Percentiles rank a stretch among this genome's conserved stretches.
Conservation (phyloP, 495 filamentous ascomycete genomes). For the Lasiosphaeria hispida region DNA sequence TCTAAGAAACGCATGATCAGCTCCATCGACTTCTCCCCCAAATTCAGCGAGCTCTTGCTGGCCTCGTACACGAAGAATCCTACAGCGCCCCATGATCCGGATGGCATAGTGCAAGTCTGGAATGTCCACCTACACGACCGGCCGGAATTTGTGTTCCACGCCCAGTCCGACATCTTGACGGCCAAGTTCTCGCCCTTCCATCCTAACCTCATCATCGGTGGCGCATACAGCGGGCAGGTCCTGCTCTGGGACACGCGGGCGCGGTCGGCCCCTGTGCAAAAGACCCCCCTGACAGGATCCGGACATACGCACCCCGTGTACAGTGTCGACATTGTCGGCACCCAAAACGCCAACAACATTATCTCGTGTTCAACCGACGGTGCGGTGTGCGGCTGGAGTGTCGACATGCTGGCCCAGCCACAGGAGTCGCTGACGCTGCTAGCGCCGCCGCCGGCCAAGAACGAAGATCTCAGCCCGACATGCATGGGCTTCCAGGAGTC, state of each 20-base stretch:
- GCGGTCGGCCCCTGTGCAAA: conserved; percentile 84
- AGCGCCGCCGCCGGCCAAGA: conserved; percentile 83
- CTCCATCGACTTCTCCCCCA: conserved; percentile 87
- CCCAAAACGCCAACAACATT: conserved; percentile 98
- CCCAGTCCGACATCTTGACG: conserved; percentile 89
- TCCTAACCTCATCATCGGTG: conserved; percentile 90
- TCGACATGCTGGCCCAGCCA: conserved; percentile 94
- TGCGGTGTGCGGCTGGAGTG: conserved; percentile 91
- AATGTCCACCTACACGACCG: conserved; percentile 91
- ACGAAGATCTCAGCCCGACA: conserved; percentile 91
- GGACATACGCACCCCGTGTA: conserved; percentile 98
- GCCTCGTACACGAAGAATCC: conserved; percentile 97
- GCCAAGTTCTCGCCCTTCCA: conserved; percentile 98
- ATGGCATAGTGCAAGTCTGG: conserved; percentile 94
- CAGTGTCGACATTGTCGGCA: conserved; percentile 90
- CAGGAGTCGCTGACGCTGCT: conserved; percentile 86
- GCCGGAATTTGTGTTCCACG: conserved; percentile 94
- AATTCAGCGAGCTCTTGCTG: conserved; percentile 89
- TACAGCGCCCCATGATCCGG: conserved; percentile 89
- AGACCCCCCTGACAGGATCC: conserved; percentile 87
- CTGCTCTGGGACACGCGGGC: conserved; percentile 96
- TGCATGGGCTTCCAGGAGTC: conserved; percentile 95
- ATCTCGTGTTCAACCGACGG: conserved; percentile 95
- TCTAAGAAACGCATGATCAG: conserved; percentile 96
- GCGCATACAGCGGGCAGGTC: conserved; percentile 93